A percentile compares a stretch with the other conserved stretches of the same genome.
Conservation (phyloP, 1,139 yeast genomes). For the Pichia sp. region DNA sequence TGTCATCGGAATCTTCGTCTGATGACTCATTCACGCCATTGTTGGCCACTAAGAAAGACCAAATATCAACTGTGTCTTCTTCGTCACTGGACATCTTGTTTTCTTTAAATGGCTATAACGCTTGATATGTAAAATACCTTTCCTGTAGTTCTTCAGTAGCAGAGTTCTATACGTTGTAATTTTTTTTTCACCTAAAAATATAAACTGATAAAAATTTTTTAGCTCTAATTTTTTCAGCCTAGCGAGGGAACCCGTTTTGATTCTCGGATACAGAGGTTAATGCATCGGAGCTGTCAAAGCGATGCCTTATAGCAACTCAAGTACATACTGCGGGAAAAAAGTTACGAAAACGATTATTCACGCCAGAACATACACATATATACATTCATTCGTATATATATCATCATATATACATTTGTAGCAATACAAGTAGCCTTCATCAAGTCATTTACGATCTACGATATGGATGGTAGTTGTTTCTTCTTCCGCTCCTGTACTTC, state of each 20-base stretch:
- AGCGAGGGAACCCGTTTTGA: not conserved
- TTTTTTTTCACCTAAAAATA: too few species aligned
- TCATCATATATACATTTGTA: not conserved
- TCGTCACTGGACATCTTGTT: constrained; percentile 41
- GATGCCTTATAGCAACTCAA: not conserved
- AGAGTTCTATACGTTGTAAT: too few species aligned
- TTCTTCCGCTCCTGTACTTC: constrained; percentile 25
- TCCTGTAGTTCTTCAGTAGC: too few species aligned
- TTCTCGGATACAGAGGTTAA: too few species aligned
- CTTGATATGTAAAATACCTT: not conserved
- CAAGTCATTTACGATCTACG: constrained; percentile 12
- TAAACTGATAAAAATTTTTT: not conserved
- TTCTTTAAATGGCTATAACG: not conserved
- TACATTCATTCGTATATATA: not conserved
- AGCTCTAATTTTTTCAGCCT: not conserved
- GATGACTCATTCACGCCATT: not conserved
- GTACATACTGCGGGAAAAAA: not conserved
- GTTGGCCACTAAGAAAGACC: constrained; percentile 49
- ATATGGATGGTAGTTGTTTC: constrained; percentile 34
- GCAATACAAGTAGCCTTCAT: not conserved
- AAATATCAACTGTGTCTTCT: constrained; percentile 59
- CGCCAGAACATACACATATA: not conserved
- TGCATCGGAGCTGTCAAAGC: too few species aligned
- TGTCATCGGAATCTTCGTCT: constrained; percentile 27
- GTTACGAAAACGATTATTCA: not conserved